Percentiles rank a stretch among this genome's conserved stretches.
Evolutionary conservation across 1,284 basidiomycete genomes (phyloP).

Genomic region (Heimioporus punctisporus): DNA sequence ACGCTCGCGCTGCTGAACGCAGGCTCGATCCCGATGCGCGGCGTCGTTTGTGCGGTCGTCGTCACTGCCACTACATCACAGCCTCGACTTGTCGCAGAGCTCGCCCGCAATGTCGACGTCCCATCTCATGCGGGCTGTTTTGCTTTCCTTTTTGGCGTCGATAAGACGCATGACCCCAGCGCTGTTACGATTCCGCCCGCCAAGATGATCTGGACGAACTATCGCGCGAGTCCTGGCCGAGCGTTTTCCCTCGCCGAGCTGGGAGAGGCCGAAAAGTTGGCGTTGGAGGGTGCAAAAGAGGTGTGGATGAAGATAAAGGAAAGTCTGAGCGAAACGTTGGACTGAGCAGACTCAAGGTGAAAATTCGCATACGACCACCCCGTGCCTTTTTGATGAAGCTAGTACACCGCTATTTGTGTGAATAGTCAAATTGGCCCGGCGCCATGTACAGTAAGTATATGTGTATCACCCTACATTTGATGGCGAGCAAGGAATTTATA

Average conservation of each 20-base stretch:
- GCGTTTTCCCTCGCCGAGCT: conserved; percentile 44
- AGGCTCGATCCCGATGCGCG: conserved; percentile 68
- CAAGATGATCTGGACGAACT: conserved; percentile 48
- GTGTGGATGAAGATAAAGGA: conserved; percentile 53
- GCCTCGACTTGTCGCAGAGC: conserved; percentile 34
- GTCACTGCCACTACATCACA: conserved; percentile 38
- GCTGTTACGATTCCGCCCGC: conserved; percentile 10
- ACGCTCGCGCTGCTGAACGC: conserved; percentile 68
- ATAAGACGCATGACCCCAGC: background rate
- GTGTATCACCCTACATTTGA: too few species aligned
- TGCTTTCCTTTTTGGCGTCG: conserved; percentile 62
- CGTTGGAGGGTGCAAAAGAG: conserved; percentile 42
- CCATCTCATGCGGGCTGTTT: conserved; percentile 50
- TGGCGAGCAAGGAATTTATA: too few species aligned
- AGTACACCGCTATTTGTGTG: too few species aligned
- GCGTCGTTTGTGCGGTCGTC: conserved; percentile 67
- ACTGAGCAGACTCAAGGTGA: too few species aligned
- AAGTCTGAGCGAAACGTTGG: too few species aligned
- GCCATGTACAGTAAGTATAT: too few species aligned
- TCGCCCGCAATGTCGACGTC: background rate
- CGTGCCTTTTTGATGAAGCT: too few species aligned
- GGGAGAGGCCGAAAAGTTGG: conserved; percentile 45
- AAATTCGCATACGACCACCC: too few species aligned
- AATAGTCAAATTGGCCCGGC: too few species aligned
- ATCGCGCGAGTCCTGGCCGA: conserved; percentile 20